Evolutionary conservation across 106 monocot genomes (phyloP), one percentile per base, ranked within the genome.

Genomic region (Apostasia shenzhenica): DNA sequence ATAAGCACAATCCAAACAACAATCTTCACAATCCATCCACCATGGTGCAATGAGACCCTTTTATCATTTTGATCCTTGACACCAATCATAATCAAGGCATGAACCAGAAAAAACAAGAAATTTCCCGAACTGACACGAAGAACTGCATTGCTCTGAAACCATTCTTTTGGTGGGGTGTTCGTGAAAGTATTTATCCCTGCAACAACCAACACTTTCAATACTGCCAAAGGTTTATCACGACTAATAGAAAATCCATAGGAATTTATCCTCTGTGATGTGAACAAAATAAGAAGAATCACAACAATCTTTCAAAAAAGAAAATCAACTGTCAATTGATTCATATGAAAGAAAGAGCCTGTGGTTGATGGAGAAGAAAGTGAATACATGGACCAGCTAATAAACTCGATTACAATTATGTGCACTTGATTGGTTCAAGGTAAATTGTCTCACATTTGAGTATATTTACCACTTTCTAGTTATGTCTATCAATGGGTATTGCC

Each of bases 41-140:
- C 95, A 89, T 95, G 91, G 71, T 95, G 95, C 88, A 78, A 89
- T 55, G 84, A 79, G 84, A 86, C 86, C 56, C 94, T 69, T 74
- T 37, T 83, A 78, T 91, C 95, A 82, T 89, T 89, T 57, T 89
- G 91, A 60, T 95, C 91, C 79, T 95, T 95, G 52, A 91, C 84
- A 75, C 95, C 89, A 67, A 95, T 89, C 95, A 92, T 95, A 43
- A 83, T 78, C 46, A 89, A 80, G 57, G 95, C 80, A 75, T 92
- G 84, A 61, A 77, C 73, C 3, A 70, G 66, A 67, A 95, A 95
- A 61, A 95, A 95, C 74, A 95, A 81, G 82, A 95, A 95, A 76
- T 92, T 92, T 61, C 95, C 95, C 26, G 92, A 73, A 72, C 94
- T 95, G 49, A 95, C 91, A 54, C 91, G 88, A 64, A 95, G 84